phyloP scores from a whole-genome alignment of 2,329 filamentous ascomycete species.

The Penicillium sp. region DNA sequence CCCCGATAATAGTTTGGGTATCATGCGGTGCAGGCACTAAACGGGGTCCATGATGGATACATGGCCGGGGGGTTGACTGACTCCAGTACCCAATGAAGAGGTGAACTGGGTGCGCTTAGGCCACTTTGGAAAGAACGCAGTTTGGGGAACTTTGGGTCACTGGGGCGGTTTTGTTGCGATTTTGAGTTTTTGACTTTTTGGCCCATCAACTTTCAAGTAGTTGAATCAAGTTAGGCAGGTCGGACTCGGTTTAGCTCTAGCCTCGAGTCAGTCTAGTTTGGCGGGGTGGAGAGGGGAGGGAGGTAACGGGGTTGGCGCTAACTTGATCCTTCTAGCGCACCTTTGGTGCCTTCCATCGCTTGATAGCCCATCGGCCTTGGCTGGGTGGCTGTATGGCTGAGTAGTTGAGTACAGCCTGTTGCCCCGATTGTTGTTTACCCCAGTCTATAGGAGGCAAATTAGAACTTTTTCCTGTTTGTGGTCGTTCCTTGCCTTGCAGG shows the following conservation, averaged over 20 bases:
- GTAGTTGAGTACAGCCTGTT: neutral
- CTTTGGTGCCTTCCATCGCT: neutral
- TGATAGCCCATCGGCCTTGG: neutral
- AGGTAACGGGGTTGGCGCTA: neutral
- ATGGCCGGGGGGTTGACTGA: neutral
- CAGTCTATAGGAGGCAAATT: slow-evolving; percentile 1
- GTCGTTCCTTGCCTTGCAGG: neutral
- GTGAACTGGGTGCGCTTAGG: neutral
- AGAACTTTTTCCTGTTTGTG: neutral
- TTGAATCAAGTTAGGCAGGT: neutral
- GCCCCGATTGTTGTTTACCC: neutral
- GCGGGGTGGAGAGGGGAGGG: neutral
- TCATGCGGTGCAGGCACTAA: neutral
- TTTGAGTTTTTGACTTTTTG: slow-evolving; percentile 1
- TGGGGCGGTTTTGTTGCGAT: neutral
- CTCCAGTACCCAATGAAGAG: neutral
- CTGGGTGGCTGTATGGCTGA: neutral
- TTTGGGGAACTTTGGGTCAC: neutral
- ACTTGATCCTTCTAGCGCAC: neutral
- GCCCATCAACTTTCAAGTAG: neutral
- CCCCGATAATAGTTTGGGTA: neutral
- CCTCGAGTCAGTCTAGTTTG: neutral
- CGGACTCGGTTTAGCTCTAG: neutral
- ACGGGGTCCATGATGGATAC: neutral
- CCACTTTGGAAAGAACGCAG: neutral